phyloP scores from a whole-genome alignment of 108 stramenopile genomes.

The Cyclotella cryptica region DNA sequence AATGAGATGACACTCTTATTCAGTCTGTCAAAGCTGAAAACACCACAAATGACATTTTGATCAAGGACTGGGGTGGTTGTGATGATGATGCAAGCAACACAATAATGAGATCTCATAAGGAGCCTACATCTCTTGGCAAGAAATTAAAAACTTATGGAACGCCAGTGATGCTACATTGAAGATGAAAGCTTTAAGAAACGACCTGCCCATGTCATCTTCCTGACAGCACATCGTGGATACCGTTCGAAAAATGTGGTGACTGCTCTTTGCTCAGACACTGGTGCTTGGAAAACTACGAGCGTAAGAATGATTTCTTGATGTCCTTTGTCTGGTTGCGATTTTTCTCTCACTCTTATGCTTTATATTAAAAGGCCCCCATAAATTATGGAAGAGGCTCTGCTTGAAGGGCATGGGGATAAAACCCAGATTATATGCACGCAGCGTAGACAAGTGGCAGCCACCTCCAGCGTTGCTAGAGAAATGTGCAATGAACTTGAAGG shows the following conservation, averaged over 20 bases:
- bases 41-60: not conserved
- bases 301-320: slow-evolving; percentile 6
- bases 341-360: not conserved
- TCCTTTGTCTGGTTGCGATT: not conserved
- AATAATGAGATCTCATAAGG: not conserved
- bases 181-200: slow-evolving; percentile 50
- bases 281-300: slow-evolving; percentile 78
- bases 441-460: slow-evolving; percentile 79
- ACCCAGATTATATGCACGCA: slow-evolving; percentile 83
- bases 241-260: slow-evolving; percentile 61
- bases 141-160: slow-evolving; percentile 45
- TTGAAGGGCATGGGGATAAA: slow-evolving; percentile 51
- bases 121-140: slow-evolving; percentile 21
- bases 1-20: not conserved
- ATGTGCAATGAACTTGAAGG: slow-evolving; percentile 64
- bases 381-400: slow-evolving; percentile 79
- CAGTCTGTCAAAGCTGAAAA: not conserved
- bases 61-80: slow-evolving; percentile 31
- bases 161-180: no score
- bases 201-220: slow-evolving; percentile 66
- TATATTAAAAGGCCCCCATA: slow-evolving; percentile 65
- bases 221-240: slow-evolving; percentile 56
- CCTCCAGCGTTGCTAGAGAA: slow-evolving; percentile 75
- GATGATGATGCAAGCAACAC: not conserved
- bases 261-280: slow-evolving; percentile 75